A percentile compares a stretch with the other conserved stretches of the same genome.
phyloP scores from a whole-genome alignment of 2,329 filamentous ascomycete species.

The Phoma sp. region DNA sequence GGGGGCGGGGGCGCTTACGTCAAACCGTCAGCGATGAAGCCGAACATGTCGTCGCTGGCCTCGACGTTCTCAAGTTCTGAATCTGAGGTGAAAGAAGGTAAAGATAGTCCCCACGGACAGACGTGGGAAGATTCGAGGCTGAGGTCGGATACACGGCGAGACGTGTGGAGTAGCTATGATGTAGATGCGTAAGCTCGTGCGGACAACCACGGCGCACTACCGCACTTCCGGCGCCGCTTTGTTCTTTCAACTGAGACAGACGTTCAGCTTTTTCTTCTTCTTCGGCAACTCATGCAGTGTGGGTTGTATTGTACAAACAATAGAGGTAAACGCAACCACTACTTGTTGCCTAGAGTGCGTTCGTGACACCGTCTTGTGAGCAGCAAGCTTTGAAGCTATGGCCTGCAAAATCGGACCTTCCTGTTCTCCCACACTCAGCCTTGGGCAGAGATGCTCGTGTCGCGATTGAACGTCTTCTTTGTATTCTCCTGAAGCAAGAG shows the following conservation, averaged over 20 bases:
- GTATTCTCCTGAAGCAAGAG: background rate
- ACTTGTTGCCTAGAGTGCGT: background rate
- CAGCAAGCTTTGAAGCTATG: background rate
- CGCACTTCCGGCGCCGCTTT: constrained; percentile 15
- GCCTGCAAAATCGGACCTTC: background rate
- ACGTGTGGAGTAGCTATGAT: constrained; percentile 26
- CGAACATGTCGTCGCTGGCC: constrained; percentile 37
- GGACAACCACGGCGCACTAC: constrained; percentile 16
- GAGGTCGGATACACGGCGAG: constrained; percentile 26
- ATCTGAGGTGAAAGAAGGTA: background rate
- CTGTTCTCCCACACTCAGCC: background rate
- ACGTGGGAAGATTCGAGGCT: constrained; percentile 21
- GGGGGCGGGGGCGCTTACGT: constrained; percentile 45
- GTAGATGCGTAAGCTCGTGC: constrained; percentile 19
- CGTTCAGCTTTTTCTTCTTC: background rate
- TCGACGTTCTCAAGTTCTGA: constrained; percentile 1
- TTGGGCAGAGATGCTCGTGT: background rate
- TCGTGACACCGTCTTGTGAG: background rate
- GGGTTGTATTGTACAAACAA: background rate
- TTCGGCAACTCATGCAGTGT: background rate
- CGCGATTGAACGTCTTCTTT: background rate
- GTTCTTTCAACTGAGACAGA: background rate
- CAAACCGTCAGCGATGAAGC: constrained; percentile 48
- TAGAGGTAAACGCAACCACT: background rate
- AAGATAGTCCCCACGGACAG: constrained; percentile 6